These are phyloP conservation scores for Xylariaceae sp. DNA, from an alignment of 2,329 filamentous ascomycete species.

Conservation along the genomic window DNA sequence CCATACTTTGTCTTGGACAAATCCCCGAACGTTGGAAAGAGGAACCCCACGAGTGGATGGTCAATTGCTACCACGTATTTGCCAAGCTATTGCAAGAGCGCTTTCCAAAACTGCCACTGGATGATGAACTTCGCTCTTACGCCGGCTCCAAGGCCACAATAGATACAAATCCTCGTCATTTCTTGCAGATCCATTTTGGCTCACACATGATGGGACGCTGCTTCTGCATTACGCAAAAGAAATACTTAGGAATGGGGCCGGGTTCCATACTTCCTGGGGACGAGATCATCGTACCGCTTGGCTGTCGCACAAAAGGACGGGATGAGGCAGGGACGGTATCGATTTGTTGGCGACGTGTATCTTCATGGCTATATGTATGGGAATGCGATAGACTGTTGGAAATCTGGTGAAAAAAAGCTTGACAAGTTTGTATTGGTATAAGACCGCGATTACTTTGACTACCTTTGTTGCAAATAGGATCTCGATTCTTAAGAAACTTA, in stretches of 20 bases:
- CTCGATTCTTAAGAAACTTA: no score
- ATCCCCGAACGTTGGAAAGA: conserved; percentile 10
- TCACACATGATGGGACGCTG: conserved; percentile 20
- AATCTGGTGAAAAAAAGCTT: background rate
- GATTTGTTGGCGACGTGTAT: conserved; percentile 33
- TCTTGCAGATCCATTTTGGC: conserved; percentile 16
- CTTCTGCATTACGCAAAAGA: conserved; percentile 21
- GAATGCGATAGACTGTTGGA: conserved; percentile 20
- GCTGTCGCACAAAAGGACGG: conserved; percentile 28
- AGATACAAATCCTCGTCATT: conserved; percentile 5
- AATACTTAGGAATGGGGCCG: conserved; percentile 30
- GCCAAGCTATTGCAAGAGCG: conserved; percentile 16
- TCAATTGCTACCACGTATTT: conserved; percentile 20
- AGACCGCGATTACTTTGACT: no score
- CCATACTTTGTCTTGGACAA: conserved; percentile 28
- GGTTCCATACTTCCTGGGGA: conserved; percentile 29
- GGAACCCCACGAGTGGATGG: conserved; percentile 18
- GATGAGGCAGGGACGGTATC: conserved; percentile 13
- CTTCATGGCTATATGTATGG: conserved; percentile 34
- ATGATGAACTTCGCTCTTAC: conserved; percentile 14
- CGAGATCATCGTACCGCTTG: conserved; percentile 31
- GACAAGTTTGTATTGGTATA: conserved; percentile 6
- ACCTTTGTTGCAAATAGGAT: no score
- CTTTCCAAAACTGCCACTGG: conserved; percentile 17
- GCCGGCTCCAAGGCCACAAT: conserved; percentile 3